Conservation (phyloP, 306 rosid species). For the Casuarina equisetifolia region DNA sequence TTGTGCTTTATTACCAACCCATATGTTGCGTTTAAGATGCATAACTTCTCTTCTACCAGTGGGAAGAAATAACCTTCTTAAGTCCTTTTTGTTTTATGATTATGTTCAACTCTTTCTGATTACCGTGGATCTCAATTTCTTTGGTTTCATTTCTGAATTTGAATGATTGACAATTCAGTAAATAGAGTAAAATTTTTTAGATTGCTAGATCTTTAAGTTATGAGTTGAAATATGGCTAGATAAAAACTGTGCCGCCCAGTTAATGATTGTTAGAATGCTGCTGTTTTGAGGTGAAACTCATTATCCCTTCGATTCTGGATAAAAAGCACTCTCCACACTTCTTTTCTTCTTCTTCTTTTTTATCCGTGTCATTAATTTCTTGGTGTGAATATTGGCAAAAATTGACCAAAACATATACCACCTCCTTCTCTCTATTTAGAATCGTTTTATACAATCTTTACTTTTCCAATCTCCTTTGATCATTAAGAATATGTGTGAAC, state of each 20-base stretch:
- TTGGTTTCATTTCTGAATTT: neutral
- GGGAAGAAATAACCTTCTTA: neutral
- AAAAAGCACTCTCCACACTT: neutral
- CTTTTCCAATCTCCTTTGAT: neutral
- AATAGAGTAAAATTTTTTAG: neutral
- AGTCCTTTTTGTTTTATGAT: neutral
- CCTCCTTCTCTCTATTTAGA: neutral
- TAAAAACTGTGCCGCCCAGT: neutral
- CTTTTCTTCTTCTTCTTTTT: neutral
- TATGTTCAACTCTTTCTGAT: neutral
- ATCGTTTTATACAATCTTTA: neutral
- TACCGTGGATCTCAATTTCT: neutral
- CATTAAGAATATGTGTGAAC: conserved; percentile 14
- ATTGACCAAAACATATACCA: too few species aligned
- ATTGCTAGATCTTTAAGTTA: neutral
- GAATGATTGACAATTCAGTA: neutral
- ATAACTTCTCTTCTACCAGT: neutral
- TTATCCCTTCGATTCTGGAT: neutral
- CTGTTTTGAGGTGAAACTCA: neutral
- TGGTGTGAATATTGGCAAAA: too few species aligned
- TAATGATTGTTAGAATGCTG: neutral
- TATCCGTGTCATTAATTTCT: too few species aligned
- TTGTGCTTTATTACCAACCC: neutral
- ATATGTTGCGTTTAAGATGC: neutral
- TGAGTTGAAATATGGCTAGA: neutral